phyloP scores from a whole-genome alignment of 805 yeast species.

The Yarrowia hollandica region DNA sequence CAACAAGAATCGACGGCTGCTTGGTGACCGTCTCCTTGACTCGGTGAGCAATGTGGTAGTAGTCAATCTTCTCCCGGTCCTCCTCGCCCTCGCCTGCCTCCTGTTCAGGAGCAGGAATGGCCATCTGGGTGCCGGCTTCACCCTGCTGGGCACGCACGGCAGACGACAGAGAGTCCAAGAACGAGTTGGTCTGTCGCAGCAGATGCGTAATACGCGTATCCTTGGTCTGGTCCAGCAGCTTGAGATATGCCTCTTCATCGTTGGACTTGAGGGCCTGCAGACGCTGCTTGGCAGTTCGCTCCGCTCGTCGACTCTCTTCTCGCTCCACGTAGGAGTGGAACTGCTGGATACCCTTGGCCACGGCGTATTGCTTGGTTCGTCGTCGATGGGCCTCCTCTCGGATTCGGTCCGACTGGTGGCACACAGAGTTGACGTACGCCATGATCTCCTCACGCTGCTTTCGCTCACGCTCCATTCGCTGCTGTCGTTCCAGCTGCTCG shows the following conservation, averaged over 20 bases:
- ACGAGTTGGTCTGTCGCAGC: constrained; percentile 84
- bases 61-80: constrained; percentile 71
- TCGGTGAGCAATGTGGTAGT: constrained; percentile 89
- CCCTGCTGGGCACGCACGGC: constrained; percentile 90
- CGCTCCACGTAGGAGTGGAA: constrained; percentile 77
- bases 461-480: constrained; percentile 45
- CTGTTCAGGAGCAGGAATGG: constrained; percentile 35
- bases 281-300: constrained; percentile 95
- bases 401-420: constrained; percentile 36
- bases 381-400: constrained; percentile 35
- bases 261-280: constrained; percentile 93
- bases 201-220: constrained; percentile 97
- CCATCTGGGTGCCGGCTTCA: constrained; percentile 46
- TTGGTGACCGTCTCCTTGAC: constrained; percentile 73
- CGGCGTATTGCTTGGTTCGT: constrained; percentile 32
- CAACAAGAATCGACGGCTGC: constrained; percentile 83
- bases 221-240: constrained; percentile 91
- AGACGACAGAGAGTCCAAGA: constrained; percentile 83
- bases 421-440: constrained; percentile 38
- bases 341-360: constrained; percentile 45
- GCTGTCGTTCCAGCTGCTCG: constrained; percentile 47
- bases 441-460: constrained; percentile 41
- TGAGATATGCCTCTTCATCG: constrained; percentile 96
- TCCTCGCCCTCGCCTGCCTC: constrained; percentile 47
- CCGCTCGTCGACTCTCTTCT: constrained; percentile 87